Evolutionary conservation across 768 basidiomycete genomes (phyloP), one percentile per base, ranked within the genome.

Genomic region (Polyporus arcularius): DNA sequence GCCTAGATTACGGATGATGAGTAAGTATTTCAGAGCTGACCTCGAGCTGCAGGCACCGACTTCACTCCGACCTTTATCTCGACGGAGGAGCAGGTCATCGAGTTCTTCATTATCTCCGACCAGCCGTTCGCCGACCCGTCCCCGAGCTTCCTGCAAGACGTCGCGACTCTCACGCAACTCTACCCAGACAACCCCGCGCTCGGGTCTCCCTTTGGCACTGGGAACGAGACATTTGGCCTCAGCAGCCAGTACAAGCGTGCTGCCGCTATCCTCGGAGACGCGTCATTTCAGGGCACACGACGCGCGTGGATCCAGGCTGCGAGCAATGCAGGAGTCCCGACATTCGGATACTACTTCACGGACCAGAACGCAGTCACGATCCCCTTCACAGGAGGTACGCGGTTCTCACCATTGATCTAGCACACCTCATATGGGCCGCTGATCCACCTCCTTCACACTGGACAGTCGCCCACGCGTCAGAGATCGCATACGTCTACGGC

Each of bases 131-230:
- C 42, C 14, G 40, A 32, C 26, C 60, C 60, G 7, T 32, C 47
- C 1, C 35, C 41, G 9, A 32, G 40, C 2, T 32, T 57, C 6
- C 21, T 40, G 15, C 12, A 18, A 1, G 53, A 40, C 1, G 61
- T 71, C 4, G 63, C 73, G 9, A 60, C 57, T 14, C 26, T 80
- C 0, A 60, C 79, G 0, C 55, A 75, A n/a, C 61, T 79, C 4
- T 82, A 82, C 63, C 80, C 80, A 0, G 70, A 79, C 53, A 67
- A 70, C 41, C 78, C 81, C 31, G 66, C 77, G 12, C 57, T 72
- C 30, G 82, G 82, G 5, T 76, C 78, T 1, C 82, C 82, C 0
- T 83, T 75, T 60, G 73, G 72, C 10, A 83, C 81, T 1, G 80
- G 81, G 4, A 73, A 75, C 57, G 64, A 79, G 21, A 78, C 79